Conservation (phyloP, 169 alveolate species). For the Cytauxzoon felis region DNA sequence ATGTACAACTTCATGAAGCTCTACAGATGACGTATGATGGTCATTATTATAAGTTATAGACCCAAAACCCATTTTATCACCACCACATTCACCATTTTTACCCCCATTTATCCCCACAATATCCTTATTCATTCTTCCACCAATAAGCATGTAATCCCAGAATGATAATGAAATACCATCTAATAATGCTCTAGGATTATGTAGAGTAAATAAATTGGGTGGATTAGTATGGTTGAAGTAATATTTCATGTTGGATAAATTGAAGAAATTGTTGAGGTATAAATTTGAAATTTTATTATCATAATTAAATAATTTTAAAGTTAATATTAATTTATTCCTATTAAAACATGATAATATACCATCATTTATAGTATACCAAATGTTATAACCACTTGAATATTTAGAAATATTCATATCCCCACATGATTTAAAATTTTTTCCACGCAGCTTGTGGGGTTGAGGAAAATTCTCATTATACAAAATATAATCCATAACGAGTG, state of each 20-base stretch:
- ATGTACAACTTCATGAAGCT: not conserved
- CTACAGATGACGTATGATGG: not conserved
- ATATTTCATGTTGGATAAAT: conserved; percentile 28
- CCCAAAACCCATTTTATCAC: no score
- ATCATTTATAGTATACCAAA: not conserved
- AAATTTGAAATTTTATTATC: not conserved
- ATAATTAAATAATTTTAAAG: conserved; percentile 20
- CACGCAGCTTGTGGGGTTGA: conserved; percentile 2
- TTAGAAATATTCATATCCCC: not conserved
- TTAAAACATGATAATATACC: not conserved
- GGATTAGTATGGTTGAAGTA: conserved; percentile 2
- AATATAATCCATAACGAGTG: not conserved
- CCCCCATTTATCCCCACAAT: no score
- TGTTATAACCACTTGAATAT: not conserved
- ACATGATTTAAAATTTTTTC: not conserved
- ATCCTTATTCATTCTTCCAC: no score
- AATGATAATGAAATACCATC: conserved; percentile 23
- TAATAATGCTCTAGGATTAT: conserved; percentile 15
- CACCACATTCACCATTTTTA: no score
- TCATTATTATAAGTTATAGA: no score
- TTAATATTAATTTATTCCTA: conserved; percentile 1
- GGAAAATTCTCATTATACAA: not conserved
- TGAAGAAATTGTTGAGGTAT: conserved; percentile 20
- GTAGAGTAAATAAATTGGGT: conserved; percentile 16
- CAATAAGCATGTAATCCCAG: conserved; percentile 43